These are phyloP conservation scores for Arabidopsis lyrata DNA, from an alignment of 441 rosid genomes.

Conservation along the genomic window DNA sequence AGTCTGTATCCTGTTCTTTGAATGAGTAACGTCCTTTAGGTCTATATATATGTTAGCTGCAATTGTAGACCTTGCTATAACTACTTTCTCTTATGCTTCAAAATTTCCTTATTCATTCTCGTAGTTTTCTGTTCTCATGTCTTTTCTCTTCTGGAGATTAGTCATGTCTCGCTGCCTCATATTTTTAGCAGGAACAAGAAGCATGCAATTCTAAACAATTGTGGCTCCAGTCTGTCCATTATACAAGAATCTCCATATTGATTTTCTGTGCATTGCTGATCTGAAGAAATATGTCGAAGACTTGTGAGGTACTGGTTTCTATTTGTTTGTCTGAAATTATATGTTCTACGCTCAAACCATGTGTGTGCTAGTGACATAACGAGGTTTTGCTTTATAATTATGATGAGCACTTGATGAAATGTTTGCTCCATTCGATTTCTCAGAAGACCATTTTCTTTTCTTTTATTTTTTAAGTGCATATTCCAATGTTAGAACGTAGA, in stretches of 20 bases:
- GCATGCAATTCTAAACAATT: slow-evolving; percentile 33
- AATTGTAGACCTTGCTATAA: slow-evolving; percentile 23
- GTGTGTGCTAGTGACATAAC: slow-evolving; percentile 20
- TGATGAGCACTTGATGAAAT: slow-evolving; percentile 16
- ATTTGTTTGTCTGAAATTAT: slow-evolving; percentile 33
- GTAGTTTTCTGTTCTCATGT: slow-evolving; percentile 17
- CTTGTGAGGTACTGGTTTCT: slow-evolving; percentile 43
- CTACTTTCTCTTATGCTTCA: slow-evolving; percentile 8
- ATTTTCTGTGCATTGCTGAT: slow-evolving; percentile 38
- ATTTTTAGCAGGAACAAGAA: slow-evolving; percentile 42
- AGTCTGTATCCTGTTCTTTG: slow-evolving; percentile 17
- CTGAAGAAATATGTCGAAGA: slow-evolving; percentile 36
- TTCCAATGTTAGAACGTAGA: slow-evolving; percentile 24
- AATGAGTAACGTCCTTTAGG: slow-evolving; percentile 24
- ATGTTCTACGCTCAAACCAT: slow-evolving; percentile 17
- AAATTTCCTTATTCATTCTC: slow-evolving; percentile 4
- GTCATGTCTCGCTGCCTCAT: slow-evolving; percentile 36
- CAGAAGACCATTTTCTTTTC: slow-evolving; percentile 6
- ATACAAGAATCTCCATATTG: slow-evolving; percentile 24
- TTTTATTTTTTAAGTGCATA: slow-evolving; percentile 3
- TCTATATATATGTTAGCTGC: slow-evolving; percentile 21
- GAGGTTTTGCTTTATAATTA: slow-evolving; percentile 15
- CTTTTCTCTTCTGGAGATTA: slow-evolving; percentile 37
- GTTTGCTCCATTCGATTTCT: slow-evolving; percentile 10
- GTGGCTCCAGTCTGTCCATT: slow-evolving; percentile 24